phyloP scores from a whole-genome alignment of 164 flowering plant genomes.

The Amborella trichopoda region DNA sequence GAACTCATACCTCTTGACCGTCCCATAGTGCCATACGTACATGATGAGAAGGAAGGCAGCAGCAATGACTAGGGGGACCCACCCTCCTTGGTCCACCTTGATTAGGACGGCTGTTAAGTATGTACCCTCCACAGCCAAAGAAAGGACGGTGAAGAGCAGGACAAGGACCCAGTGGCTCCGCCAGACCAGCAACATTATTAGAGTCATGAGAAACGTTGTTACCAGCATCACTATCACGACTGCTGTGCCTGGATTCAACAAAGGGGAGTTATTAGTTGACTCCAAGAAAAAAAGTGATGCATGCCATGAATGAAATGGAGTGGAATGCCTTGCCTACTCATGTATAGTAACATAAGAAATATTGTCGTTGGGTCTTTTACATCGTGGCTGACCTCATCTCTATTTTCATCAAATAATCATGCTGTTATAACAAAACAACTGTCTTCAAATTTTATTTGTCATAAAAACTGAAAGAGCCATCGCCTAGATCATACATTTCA shows the following conservation, averaged over 20 bases:
- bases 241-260: slow-evolving; percentile 80
- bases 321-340: too few relatives aligned
- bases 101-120: slow-evolving; percentile 77
- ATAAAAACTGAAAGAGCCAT: too few relatives aligned
- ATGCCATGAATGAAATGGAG: too few relatives aligned
- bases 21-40: slow-evolving; percentile 94
- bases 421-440: too few relatives aligned
- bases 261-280: too few relatives aligned
- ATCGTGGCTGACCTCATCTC: too few relatives aligned
- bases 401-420: too few relatives aligned
- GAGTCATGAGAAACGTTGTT: slow-evolving; percentile 70
- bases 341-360: too few relatives aligned
- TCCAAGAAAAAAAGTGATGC: too few relatives aligned
- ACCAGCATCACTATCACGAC: slow-evolving; percentile 80
- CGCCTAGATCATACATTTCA: too few relatives aligned
- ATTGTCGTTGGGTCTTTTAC: too few relatives aligned
- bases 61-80: slow-evolving; percentile 94
- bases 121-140: slow-evolving; percentile 52
- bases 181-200: slow-evolving; percentile 86
- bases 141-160: slow-evolving; percentile 41
- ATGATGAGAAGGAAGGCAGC: slow-evolving; percentile 68
- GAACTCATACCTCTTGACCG: slow-evolving; percentile 74
- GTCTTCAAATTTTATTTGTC: too few relatives aligned
- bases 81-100: slow-evolving; percentile 94
- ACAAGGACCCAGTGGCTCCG: slow-evolving; percentile 83